Conservation (phyloP, 78 protist species). For the slime mould (Dictyostelium discoideum) region dicty_2.7 NC_007091.3:2183501-2184000, state of each 20-base stretch:
- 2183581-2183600: neutral
- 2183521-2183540: neutral
- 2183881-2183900: neutral
- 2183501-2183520: neutral
- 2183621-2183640: neutral
- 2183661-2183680: neutral
- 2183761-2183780: neutral
- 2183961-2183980: neutral
- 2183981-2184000: neutral
- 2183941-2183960: neutral
- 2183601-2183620: neutral
- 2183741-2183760: neutral
- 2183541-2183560: neutral
- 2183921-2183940: neutral
- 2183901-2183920: neutral
- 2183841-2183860: neutral
- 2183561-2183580: neutral
- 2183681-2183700: neutral
- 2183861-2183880: neutral
- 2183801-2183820: neutral
- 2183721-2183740: neutral
- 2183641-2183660: slow-evolving; percentile 1
- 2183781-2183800: neutral
- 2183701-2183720: neutral
- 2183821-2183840: neutral